Evolutionary conservation across 805 yeast species (phyloP).

Genomic region (Grigorovia jiainica): DNA sequence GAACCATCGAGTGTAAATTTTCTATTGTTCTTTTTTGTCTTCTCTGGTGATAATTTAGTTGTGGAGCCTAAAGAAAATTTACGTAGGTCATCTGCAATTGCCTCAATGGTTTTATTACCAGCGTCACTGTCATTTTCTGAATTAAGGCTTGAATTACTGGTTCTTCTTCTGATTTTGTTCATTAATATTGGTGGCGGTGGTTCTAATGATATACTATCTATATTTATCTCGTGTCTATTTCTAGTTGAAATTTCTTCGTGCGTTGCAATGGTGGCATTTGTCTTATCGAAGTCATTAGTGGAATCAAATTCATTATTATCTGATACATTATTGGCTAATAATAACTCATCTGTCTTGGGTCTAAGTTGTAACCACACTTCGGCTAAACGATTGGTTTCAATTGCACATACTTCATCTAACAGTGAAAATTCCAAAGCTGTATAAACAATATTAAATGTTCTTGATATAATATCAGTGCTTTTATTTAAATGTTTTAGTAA

Average conservation of each 20-base stretch:
- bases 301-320: neutral
- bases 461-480: slow-evolving; percentile 34
- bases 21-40: neutral
- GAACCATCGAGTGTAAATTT: neutral
- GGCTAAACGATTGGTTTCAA: slow-evolving; percentile 30
- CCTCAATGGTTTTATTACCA: slow-evolving; percentile 10
- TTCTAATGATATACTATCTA: neutral
- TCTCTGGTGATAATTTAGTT: neutral
- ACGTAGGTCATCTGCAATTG: slow-evolving; percentile 7
- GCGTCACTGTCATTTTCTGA: slow-evolving; percentile 13
- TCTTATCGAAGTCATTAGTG: neutral
- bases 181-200: slow-evolving; percentile 5
- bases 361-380: slow-evolving; percentile 27
- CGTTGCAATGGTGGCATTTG: neutral
- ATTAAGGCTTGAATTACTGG: slow-evolving; percentile 9
- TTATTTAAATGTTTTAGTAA: slow-evolving; percentile 20
- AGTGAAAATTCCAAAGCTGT: slow-evolving; percentile 35
- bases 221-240: neutral
- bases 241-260: too few species aligned
- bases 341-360: slow-evolving; percentile 10
- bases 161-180: neutral
- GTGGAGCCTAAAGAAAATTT: slow-evolving; percentile 8
- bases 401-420: slow-evolving; percentile 30
- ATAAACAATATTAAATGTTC: slow-evolving; percentile 31
- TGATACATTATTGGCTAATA: slow-evolving; percentile 6